Evolutionary conservation across 768 basidiomycete species (phyloP).

Genomic region (Suillus bovinus): DNA sequence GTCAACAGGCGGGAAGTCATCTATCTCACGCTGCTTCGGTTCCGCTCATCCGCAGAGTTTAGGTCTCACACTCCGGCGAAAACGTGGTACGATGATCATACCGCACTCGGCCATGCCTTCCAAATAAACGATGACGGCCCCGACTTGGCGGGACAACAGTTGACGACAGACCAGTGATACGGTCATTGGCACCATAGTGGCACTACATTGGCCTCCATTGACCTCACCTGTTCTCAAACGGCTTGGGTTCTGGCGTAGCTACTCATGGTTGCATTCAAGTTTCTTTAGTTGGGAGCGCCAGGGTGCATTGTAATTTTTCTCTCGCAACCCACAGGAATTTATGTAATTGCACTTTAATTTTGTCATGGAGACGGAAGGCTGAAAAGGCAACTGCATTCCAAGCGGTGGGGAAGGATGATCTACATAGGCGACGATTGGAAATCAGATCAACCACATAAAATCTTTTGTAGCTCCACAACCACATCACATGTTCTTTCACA

Average conservation of each 20-base stretch:
- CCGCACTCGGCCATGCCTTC: neutral
- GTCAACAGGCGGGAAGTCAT: neutral
- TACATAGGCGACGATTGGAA: neutral
- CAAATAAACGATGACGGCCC: neutral
- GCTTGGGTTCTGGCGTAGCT: neutral
- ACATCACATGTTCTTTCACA: neutral
- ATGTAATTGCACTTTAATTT: slow-evolving; percentile 3
- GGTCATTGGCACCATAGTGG: neutral
- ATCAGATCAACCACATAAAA: neutral
- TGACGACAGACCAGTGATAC: neutral
- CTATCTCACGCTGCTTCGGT: neutral
- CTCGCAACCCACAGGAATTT: neutral
- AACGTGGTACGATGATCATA: neutral
- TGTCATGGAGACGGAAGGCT: neutral
- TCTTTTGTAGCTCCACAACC: neutral
- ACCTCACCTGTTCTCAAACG: neutral
- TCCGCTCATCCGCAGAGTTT: neutral
- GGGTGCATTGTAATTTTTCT: neutral
- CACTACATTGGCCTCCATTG: neutral
- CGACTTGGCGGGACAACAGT: neutral
- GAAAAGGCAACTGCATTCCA: neutral
- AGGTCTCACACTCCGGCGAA: neutral
- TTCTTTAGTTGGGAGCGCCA: too few species aligned
- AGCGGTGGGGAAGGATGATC: slow-evolving; percentile 3
- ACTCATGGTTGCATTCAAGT: neutral